Base-by-base conservation (phyloP, 2,329 filamentous ascomycete genomes). In the Cladophialophora chaetospira region DNA sequence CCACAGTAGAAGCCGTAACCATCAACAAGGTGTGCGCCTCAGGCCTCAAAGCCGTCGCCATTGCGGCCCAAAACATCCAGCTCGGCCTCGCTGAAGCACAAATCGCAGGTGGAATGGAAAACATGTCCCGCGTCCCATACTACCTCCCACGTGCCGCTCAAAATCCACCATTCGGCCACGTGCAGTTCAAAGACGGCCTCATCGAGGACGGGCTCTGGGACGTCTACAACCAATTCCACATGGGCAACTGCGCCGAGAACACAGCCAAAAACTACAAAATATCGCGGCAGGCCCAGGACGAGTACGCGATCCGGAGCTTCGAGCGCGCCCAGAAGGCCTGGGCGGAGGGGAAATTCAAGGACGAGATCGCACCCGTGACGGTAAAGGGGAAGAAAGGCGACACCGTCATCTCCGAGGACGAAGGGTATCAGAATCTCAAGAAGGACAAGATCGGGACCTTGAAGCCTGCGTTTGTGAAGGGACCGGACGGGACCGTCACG, bases 21-120 rank as follows among this genome's bases (percentile, higher is more conserved):
- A 87, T 99, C 74, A 99, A 99, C 81, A 99, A 99, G 77, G 94
- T 99, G 58, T 99, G 94, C 78, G 88, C 94, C 3, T 97, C 92
- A 0, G 94, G 94, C 4, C 79, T 99, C 64, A 99, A 99, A 74
- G 89, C 94, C 1, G 91, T 97, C 3, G 86, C 83, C 19, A 82
- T 97, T 42, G 94, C 93, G 1, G 93, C 93, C 1, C 91, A 96
- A 70, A 94, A 96, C 69, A 96, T 97, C 66, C 90, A 97, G 74
- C 83, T 99, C 9, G 93, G 94, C 4, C 81, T 96, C 8, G 84
- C 91, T 13, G 89, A 96, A 68, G 92, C 89, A 0, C 89, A 96
- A 71, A 81, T 97, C 5, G 94, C 94, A 1, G 94, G 94, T 61
- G 94, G 94, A 52, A 97, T 99, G 89, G 94, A 99, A 78, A 97